Base-by-base conservation (phyloP, 2,329 filamentous ascomycete species). In the Penicillium olsonii region DNA sequence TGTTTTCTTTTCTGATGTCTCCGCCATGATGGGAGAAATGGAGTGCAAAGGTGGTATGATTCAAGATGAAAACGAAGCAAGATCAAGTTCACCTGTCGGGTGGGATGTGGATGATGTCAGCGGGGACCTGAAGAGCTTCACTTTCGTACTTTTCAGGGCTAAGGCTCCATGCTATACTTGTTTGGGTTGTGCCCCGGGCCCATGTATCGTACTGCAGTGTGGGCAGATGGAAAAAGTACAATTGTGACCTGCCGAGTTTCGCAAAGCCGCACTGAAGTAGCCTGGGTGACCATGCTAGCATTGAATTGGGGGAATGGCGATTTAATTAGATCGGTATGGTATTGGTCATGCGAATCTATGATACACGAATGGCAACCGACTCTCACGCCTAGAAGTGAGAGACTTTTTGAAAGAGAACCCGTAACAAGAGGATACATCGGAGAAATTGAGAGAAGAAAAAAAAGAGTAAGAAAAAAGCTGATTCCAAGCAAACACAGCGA, bases 331-430 rank as follows among this genome's bases (percentile, higher is more conserved):
- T 59, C 52, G 48, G 42, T 59, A 62, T 55, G 54, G 53, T 59
- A 57, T 59, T 61, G 51, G 51, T 56, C 54, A 59, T 61, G 59
- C 59, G 54, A 66, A 67, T 62, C 60, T 67, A 67, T 67, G 63
- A 66, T 67, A 67, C 65, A 67, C 56, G 57, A 62, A 62, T 60
- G 52, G 58, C 59, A 61, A 56, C 52, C 53, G 49, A 57, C 52
- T 61, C 56, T 57, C 57, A 45, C 48, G 43, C 43, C 41, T 22
- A 26, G 38, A 39, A 41, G 34, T 50, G 43, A 53, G 45, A 61
- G 49, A 47, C 38, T 62, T 59, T 59, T 56, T 40, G 45, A 45
- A 45, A 56, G 52, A 54, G 53, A 63, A 60, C 47, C 55, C 53
- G 54, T 54, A 55, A 57, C 57, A 62, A 60, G 44, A 62, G 48